Base-by-base conservation (phyloP, 345 rosid genomes). In the Citrus mangshanensis region DNA sequence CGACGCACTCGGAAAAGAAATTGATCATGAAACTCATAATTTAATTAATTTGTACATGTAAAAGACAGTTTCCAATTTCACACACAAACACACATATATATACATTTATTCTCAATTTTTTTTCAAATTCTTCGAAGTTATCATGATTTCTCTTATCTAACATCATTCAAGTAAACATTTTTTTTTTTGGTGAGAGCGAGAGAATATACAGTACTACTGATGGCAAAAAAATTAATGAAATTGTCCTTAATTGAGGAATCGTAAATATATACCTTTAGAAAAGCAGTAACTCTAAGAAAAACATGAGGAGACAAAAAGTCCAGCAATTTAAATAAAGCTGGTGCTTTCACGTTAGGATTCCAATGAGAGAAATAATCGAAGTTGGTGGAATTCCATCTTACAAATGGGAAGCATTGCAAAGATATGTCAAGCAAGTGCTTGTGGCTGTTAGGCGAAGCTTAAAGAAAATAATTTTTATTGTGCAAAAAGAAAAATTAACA, bases 331-430 rank as follows among this genome's bases (percentile, higher is more conserved):
- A 77, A 54, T 77, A 54, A 77, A 61, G 80, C 64, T 77, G 82
- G 85, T 85, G 88, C 80, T 75, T 82, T 77, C 82, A 80, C 54
- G 68, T 77, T 77, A 46, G 87, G 87, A 82, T 72, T 82, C 82
- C 83, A 79, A 70, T 58, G 46, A 68, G 59, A 76, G 70, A 8
- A 67, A 65, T 65, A 37, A 76, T 24, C 56, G 28, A 73, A 76
- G 75, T 69, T 78, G 80, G 82, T 81, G 80, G 86, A 84, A 66
- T 75, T 75, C 84, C 80, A 81, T 81, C 70, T 59, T 72, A 60
- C 78, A 81, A 63, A 81, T 65, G 60, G 76, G 75, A 81, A 78
- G 62, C 77, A n/a, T 30, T 71, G 72, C n/a, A 74, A 58, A 74
- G 68, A 78, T 25, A 28, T 30, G 60, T 14, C 74, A 28, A 19